Conservation (phyloP, 2,329 filamentous ascomycete genomes). For the Verticillium nubilum region DNA sequence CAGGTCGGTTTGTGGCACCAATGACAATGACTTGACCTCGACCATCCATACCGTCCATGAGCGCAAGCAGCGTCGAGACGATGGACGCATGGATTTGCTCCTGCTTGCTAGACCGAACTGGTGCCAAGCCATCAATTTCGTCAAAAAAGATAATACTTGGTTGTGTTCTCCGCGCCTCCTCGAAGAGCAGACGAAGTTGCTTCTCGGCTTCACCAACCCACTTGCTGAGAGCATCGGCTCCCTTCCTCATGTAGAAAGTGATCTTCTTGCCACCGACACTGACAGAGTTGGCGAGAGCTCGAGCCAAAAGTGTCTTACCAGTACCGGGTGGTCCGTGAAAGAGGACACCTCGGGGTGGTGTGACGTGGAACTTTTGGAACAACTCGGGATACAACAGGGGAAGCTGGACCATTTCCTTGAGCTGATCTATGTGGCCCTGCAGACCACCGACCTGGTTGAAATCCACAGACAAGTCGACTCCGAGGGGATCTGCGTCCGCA, state of each 20-base stretch:
- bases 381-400: slow-evolving; percentile 93
- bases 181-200: slow-evolving; percentile 87
- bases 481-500: slow-evolving; percentile 89
- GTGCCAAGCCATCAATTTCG: slow-evolving; percentile 94
- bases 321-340: slow-evolving; percentile 97
- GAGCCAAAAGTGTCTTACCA: slow-evolving; percentile 93
- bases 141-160: slow-evolving; percentile 99
- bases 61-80: slow-evolving; percentile 83
- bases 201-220: slow-evolving; percentile 98
- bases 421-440: slow-evolving; percentile 88
- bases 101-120: slow-evolving; percentile 94
- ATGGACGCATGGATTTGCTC: slow-evolving; percentile 99
- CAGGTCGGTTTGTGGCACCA: slow-evolving; percentile 94
- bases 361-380: slow-evolving; percentile 86
- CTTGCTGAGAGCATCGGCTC: slow-evolving; percentile 94
- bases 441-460: slow-evolving; percentile 93
- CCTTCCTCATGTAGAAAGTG: slow-evolving; percentile 99
- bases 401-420: slow-evolving; percentile 98
- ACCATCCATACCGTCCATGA: slow-evolving; percentile 99
- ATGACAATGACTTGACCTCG: slow-evolving; percentile 97
- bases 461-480: slow-evolving; percentile 86
- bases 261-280: slow-evolving; percentile 84
- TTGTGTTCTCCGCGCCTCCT: slow-evolving; percentile 91
- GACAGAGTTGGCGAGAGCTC: slow-evolving; percentile 86
- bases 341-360: slow-evolving; percentile 86